Percentiles rank a stretch among this genome's conserved stretches.
These are phyloP conservation scores for Xylariaceae sp. DNA, from an alignment of 2,329 filamentous ascomycete genomes.

Conservation along the genomic window DNA sequence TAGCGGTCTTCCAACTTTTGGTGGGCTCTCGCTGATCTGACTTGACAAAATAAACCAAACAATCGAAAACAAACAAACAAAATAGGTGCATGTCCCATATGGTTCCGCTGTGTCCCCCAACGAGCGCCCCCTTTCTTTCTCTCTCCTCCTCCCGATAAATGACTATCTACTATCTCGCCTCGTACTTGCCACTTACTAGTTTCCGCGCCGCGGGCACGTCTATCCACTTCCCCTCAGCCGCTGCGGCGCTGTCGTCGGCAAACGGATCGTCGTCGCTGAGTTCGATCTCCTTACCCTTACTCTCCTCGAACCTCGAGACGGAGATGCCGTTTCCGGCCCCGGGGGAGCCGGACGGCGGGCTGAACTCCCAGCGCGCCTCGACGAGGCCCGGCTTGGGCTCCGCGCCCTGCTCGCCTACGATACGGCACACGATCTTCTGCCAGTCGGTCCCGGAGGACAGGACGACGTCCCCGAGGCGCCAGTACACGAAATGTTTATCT, in stretches of 20 bases:
- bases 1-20: conserved; percentile 11
- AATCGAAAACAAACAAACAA: conserved; percentile 19
- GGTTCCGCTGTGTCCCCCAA: conserved; percentile 4
- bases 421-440: conserved; percentile 80
- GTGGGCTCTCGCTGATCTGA: conserved; percentile 21
- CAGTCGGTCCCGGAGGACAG: conserved; percentile 63
- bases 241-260: conserved; percentile 57
- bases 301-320: conserved; percentile 57
- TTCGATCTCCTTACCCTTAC: conserved; percentile 54
- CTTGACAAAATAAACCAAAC: conserved; percentile 26
- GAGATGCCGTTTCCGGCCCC: conserved; percentile 58
- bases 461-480: conserved; percentile 76
- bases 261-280: conserved; percentile 66
- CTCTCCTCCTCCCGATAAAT: not conserved
- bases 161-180: conserved; percentile 46
- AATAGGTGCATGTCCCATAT: conserved; percentile 16
- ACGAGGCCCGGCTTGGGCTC: conserved; percentile 74
- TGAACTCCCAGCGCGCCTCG: conserved; percentile 79
- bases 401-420: conserved; percentile 71
- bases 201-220: conserved; percentile 68
- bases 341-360: conserved; percentile 42
- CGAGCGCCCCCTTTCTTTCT: not conserved
- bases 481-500: conserved; percentile 77
- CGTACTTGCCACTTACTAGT: conserved; percentile 76
- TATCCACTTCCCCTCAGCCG: conserved; percentile 57